Percentiles rank a stretch among this genome's conserved stretches.
These are phyloP conservation scores for Talaromyces nanjingensis DNA, from an alignment of 495 filamentous ascomycete genomes.

Conservation along the genomic window DNA sequence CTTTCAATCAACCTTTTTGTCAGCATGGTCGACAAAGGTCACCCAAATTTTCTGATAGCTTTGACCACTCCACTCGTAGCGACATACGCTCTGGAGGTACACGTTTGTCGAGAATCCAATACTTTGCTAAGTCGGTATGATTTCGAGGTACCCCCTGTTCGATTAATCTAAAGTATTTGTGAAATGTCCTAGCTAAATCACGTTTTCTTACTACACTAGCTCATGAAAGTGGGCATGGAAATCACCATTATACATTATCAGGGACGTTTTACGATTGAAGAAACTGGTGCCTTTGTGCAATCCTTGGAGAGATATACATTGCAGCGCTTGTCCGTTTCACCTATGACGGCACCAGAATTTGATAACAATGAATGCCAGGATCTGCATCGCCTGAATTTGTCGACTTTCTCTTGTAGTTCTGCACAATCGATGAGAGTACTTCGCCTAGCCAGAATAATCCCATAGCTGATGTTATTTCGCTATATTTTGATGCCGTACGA, in stretches of 20 bases:
- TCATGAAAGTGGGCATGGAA: neutral
- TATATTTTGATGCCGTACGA: neutral
- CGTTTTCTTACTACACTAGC: neutral
- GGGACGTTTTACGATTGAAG: neutral
- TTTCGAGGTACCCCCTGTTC: neutral
- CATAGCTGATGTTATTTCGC: neutral
- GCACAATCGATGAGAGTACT: neutral
- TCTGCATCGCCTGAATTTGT: neutral
- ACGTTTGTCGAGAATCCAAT: neutral
- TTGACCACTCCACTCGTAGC: neutral
- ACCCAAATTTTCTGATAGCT: neutral
- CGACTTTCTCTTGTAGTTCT: neutral
- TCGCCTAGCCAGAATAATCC: neutral
- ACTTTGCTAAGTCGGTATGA: neutral
- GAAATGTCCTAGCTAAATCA: neutral
- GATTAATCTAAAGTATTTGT: neutral
- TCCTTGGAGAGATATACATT: neutral
- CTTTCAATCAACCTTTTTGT: neutral
- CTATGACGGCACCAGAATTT: neutral
- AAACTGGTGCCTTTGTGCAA: neutral
- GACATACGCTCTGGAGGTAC: neutral
- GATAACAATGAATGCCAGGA: neutral
- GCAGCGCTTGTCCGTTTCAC: neutral
- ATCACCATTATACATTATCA: neutral
- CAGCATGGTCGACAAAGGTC: neutral